These are phyloP conservation scores for Austroboletus niveus DNA, from an alignment of 1,284 basidiomycete species.

Conservation along the genomic window DNA sequence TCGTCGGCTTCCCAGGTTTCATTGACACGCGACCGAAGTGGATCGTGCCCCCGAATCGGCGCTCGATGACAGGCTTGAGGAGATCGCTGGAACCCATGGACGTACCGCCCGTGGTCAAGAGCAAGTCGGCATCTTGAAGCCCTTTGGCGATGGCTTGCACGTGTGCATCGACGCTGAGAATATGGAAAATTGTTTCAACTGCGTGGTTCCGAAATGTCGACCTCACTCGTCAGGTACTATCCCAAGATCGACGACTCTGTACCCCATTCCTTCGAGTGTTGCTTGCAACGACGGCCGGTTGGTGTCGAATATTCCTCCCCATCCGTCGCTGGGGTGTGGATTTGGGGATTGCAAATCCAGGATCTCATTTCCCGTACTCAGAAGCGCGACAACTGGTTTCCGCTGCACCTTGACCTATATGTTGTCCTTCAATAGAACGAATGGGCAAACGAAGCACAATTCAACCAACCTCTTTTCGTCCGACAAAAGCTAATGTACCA, in stretches of 20 bases:
- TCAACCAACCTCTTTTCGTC: constrained; percentile 55
- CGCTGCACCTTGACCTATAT: constrained; percentile 61
- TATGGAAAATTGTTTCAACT: constrained; percentile 1
- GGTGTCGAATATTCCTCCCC: constrained; percentile 79
- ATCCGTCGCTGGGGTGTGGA: constrained; percentile 41
- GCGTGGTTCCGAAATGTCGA: neutral
- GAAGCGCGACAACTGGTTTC: constrained; percentile 73
- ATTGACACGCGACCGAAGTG: constrained; percentile 78
- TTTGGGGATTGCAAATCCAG: constrained; percentile 56
- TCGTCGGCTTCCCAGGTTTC: constrained; percentile 82
- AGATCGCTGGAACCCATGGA: constrained; percentile 89
- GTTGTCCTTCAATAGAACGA: neutral
- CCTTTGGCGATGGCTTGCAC: constrained; percentile 56
- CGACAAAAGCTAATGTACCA: constrained; percentile 82
- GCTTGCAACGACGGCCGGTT: constrained; percentile 79
- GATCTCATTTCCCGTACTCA: constrained; percentile 87
- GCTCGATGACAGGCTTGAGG: constrained; percentile 85
- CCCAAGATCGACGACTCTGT: constrained; percentile 77
- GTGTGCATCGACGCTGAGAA: constrained; percentile 58
- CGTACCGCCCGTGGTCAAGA: constrained; percentile 86
- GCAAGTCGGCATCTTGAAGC: constrained; percentile 63
- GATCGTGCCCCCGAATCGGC: constrained; percentile 67
- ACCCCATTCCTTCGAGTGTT: constrained; percentile 70
- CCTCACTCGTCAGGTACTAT: constrained; percentile 70
- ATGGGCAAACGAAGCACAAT: neutral